Percentiles rank a stretch among this genome's conserved stretches.
Conservation (phyloP, 1,284 basidiomycete genomes). For the Ceratobasidium sp. region DNA sequence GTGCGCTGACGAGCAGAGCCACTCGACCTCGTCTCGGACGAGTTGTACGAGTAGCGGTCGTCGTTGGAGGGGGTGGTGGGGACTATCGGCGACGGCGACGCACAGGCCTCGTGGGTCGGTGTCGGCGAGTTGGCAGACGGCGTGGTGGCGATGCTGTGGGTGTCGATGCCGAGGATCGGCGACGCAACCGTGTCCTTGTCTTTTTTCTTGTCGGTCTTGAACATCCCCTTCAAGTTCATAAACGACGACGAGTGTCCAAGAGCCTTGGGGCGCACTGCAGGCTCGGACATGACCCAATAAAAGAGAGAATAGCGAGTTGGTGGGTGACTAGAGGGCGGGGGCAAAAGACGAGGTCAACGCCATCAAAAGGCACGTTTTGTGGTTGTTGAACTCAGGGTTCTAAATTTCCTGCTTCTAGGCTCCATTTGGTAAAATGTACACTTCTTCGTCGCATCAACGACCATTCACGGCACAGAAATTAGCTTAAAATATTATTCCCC, state of each 20-base stretch:
- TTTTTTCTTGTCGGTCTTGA: slow-evolving; percentile 32
- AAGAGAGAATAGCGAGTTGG: slow-evolving; percentile 14
- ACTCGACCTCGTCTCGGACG: slow-evolving; percentile 45
- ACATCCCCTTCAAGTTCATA: slow-evolving; percentile 32
- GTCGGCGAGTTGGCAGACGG: not conserved
- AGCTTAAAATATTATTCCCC: too few relatives aligned
- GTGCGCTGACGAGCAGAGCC: slow-evolving; percentile 40
- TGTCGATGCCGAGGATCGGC: slow-evolving; percentile 22
- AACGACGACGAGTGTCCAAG: slow-evolving; percentile 28
- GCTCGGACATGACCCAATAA: not conserved
- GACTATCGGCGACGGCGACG: slow-evolving; percentile 49
- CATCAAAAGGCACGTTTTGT: slow-evolving; percentile 33
- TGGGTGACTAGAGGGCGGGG: not conserved
- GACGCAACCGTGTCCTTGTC: slow-evolving; percentile 23
- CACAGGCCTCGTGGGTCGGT: slow-evolving; percentile 3
- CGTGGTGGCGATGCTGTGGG: slow-evolving; percentile 1
- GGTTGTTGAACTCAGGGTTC: slow-evolving; percentile 36
- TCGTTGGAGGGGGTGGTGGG: slow-evolving; percentile 42
- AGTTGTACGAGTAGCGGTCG: slow-evolving; percentile 45
- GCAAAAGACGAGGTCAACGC: not conserved
- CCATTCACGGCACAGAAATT: too few relatives aligned
- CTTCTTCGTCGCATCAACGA: not conserved
- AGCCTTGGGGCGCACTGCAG: slow-evolving; percentile 8
- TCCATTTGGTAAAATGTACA: not conserved
- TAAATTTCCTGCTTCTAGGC: slow-evolving; percentile 6